Percentiles rank a stretch among this genome's conserved stretches.
Evolutionary conservation across 345 rosid genomes (phyloP).

Genomic region (Toxicodendron radicans): DNA sequence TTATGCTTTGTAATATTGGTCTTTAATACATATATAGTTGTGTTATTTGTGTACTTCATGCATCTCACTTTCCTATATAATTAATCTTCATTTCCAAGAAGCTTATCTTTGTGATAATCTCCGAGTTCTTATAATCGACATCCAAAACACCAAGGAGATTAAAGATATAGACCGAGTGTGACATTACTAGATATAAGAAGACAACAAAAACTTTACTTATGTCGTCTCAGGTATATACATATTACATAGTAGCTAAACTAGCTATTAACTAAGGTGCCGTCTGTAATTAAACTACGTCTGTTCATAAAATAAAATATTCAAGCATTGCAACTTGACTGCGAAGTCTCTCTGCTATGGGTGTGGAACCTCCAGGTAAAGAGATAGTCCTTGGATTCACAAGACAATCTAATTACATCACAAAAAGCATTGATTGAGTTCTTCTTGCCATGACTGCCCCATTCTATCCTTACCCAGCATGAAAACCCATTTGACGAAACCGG

Average conservation of each 20-base stretch:
- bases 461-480: slow-evolving; percentile 89
- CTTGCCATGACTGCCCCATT: slow-evolving; percentile 65
- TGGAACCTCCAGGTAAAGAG: slow-evolving; percentile 80
- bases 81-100: too few relatives aligned
- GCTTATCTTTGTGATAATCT: too few relatives aligned
- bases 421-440: slow-evolving; percentile 52
- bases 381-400: slow-evolving; percentile 69
- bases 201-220: neutral
- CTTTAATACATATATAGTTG: too few relatives aligned
- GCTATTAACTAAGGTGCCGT: neutral
- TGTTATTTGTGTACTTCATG: too few relatives aligned
- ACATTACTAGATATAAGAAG: neutral
- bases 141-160: neutral
- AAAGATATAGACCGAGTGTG: neutral
- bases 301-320: slow-evolving; percentile 15
- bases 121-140: neutral
- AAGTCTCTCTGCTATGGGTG: slow-evolving; percentile 35
- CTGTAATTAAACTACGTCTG: neutral
- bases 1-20: neutral
- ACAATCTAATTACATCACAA: slow-evolving; percentile 65
- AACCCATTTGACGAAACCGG: slow-evolving; percentile 54
- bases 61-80: too few relatives aligned
- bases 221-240: neutral
- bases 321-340: slow-evolving; percentile 32
- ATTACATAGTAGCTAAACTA: too few relatives aligned